Percentiles rank a stretch among this genome's conserved stretches.
phyloP scores from a whole-genome alignment of 495 filamentous ascomycete genomes.

The Xanthoparmelia taractica region DNA sequence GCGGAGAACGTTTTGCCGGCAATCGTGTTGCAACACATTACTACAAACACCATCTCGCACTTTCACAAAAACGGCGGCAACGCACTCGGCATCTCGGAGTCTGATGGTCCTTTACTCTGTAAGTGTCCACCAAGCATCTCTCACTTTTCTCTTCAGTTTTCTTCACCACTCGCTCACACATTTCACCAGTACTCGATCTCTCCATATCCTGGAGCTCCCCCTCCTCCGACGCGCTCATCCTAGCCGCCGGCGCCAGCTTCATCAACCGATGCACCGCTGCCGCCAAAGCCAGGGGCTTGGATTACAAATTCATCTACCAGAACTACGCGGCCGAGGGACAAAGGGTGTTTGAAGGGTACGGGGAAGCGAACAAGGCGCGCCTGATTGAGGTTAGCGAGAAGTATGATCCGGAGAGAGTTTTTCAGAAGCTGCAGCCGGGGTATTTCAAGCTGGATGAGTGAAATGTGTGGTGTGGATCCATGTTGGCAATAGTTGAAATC shows the following conservation, averaged over 20 bases:
- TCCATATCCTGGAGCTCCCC: slow-evolving; percentile 31
- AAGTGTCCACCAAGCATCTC: too few relatives aligned
- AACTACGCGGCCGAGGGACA: slow-evolving; percentile 42
- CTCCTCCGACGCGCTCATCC: slow-evolving; percentile 32
- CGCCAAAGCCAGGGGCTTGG: slow-evolving; percentile 36
- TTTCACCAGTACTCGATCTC: slow-evolving; percentile 29
- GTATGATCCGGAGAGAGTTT: slow-evolving; percentile 37
- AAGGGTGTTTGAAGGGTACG: slow-evolving; percentile 37
- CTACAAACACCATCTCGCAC: slow-evolving; percentile 32
- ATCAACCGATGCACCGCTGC: slow-evolving; percentile 30
- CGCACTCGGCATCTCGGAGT: slow-evolving; percentile 41
- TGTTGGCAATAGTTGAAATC: too few relatives aligned
- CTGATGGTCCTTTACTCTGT: slow-evolving; percentile 33
- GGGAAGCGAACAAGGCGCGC: slow-evolving; percentile 28
- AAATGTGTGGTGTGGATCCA: too few relatives aligned
- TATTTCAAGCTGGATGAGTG: slow-evolving; percentile 34
- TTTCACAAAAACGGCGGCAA: slow-evolving; percentile 44
- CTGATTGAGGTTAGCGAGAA: slow-evolving; percentile 31
- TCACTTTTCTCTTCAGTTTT: too few relatives aligned
- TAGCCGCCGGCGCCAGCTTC: slow-evolving; percentile 27
- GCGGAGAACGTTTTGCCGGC: slow-evolving; percentile 36
- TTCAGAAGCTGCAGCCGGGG: slow-evolving; percentile 36
- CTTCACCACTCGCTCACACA: neutral
- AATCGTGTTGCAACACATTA: slow-evolving; percentile 44
- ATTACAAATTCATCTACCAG: slow-evolving; percentile 51